Conservation (phyloP, 768 basidiomycete species). For the Lactarius indigo region DNA sequence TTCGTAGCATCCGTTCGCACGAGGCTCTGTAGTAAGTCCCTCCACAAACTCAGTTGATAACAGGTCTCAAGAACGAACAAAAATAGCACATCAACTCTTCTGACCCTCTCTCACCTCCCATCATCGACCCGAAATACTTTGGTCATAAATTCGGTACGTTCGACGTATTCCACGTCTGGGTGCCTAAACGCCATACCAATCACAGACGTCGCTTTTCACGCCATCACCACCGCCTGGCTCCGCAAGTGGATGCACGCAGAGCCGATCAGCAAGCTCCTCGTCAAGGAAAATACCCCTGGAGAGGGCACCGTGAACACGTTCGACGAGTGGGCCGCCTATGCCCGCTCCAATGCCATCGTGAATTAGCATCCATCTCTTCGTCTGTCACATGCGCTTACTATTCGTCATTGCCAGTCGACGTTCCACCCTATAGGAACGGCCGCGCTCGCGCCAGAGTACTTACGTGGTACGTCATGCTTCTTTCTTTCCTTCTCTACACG, state of each 20-base stretch:
- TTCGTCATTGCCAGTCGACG: constrained; percentile 5
- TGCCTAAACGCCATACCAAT: background rate
- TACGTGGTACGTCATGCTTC: constrained; percentile 30
- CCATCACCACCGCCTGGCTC: constrained; percentile 26
- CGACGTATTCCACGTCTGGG: background rate
- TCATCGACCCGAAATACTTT: constrained; percentile 44
- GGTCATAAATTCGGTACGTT: constrained; percentile 20
- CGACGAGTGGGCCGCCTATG: constrained; percentile 22
- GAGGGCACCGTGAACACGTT: constrained; percentile 14
- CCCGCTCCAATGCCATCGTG: constrained; percentile 22
- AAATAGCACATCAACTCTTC: constrained; percentile 33
- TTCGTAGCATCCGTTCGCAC: constrained; percentile 18
- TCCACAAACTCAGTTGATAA: background rate
- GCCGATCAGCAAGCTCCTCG: constrained; percentile 17
- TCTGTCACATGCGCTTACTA: background rate
- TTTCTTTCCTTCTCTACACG: background rate
- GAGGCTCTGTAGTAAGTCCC: constrained; percentile 20
- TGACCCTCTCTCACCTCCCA: constrained; percentile 34
- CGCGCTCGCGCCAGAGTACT: constrained; percentile 38
- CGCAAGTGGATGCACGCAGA: constrained; percentile 25
- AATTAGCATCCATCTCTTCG: background rate
- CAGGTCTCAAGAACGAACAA: background rate
- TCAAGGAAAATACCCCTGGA: constrained; percentile 18
- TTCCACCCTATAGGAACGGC: constrained; percentile 34
- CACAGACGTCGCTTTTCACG: constrained; percentile 34